Percentiles rank a stretch among this genome's conserved stretches.
phyloP scores from a whole-genome alignment of 140 eudicot species.

The Flaveria floridana region DNA sequence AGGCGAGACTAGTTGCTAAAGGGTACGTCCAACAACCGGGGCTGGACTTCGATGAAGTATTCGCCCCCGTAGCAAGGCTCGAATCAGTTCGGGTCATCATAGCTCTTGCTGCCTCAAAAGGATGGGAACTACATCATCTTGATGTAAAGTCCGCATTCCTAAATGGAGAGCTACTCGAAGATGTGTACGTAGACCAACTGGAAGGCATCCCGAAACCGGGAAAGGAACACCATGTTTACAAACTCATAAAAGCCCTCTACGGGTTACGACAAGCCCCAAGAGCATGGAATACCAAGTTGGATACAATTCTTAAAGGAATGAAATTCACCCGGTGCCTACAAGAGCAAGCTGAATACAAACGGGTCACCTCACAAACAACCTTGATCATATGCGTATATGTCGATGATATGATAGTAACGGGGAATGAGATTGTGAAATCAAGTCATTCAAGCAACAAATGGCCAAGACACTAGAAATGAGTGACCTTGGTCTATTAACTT shows the following conservation, averaged over 20 bases:
- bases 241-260: background rate
- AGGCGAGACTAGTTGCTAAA: no score
- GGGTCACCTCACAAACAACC: background rate
- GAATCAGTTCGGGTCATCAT: background rate
- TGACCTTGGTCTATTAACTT: no score
- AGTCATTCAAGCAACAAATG: background rate
- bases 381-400: background rate
- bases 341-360: background rate
- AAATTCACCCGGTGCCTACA: background rate
- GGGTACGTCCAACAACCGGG: no score
- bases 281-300: background rate
- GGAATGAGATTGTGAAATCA: background rate
- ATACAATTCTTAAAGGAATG: background rate
- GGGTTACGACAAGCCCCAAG: background rate
- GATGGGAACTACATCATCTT: background rate
- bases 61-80: background rate
- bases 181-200: background rate
- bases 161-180: background rate
- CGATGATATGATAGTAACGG: background rate
- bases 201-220: background rate
- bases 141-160: background rate
- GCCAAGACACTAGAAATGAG: background rate
- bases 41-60: no score
- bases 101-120: background rate
- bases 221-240: background rate